Base-by-base conservation (phyloP, 257 asterid genomes). In the Avicennia marina region DNA sequence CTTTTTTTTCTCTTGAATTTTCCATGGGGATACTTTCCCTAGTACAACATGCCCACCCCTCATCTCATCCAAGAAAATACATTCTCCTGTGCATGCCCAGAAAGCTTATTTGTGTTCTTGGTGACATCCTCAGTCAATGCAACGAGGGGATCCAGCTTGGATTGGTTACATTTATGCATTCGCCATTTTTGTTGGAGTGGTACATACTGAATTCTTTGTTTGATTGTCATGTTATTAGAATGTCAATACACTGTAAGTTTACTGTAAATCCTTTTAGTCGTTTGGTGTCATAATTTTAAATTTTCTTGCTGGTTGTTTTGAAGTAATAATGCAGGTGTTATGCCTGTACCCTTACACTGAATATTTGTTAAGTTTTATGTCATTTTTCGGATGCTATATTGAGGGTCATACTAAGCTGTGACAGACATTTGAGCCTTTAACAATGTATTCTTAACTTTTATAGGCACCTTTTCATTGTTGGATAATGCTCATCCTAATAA, bases 121-220 rank as follows among this genome's bases (percentile, higher is more conserved):
- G 34, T 77, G 70, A 49, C 60, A 55, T 58, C 34, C 45, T 61
- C 94, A 93, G 98, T 86, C 98, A 46, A 80, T 93, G 96, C 97
- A 93, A 89, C 79, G 36, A 68, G 97, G 98, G 17, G 98, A 79
- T 66, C 98, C 97, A 61, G 94, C 98, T 75, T 89, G 95, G 97
- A 82, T 93, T 70, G 98, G 98, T 74, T 93, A 88, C 76, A 31
- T 83, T 53, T 93, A 93, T 62, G 98, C 98, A 39, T 84, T 86
- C 80, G 58, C 76, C 16, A 91, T 88, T 58, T 91, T 91, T 66
- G 41, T 83, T 64, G 98, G 98, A 72, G 98, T 93, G 97, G 98
- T 93, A 93, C 13, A 94, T 66, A 68, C 56, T 47, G 19, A 46
- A 29, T 24, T 53, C 38, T 42, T 33, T 29, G 42, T 68, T 60